phyloP scores from a whole-genome alignment of 225 moss, liverwort and hornwort genomes.

The Takakia lepidozioides region DNA sequence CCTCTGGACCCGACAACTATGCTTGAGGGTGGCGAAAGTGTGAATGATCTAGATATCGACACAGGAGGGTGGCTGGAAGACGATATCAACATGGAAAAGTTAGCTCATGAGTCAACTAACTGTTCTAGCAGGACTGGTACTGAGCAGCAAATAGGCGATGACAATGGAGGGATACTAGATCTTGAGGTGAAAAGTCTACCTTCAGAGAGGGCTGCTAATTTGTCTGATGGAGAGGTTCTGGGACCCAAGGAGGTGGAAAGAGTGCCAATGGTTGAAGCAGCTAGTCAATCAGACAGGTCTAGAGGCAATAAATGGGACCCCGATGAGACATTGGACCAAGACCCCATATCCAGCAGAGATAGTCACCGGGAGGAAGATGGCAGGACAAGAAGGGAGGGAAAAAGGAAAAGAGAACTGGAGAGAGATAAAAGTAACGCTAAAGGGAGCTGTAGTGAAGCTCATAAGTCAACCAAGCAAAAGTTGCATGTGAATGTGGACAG shows the following conservation, averaged over 20 bases:
- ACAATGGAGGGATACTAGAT: neutral
- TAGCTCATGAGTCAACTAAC: too few species aligned
- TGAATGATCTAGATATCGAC: neutral
- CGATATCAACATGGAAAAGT: neutral
- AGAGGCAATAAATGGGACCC: neutral
- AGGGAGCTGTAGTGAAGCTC: neutral
- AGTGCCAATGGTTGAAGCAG: neutral
- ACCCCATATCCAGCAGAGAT: neutral
- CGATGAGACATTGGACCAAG: conserved; percentile 3
- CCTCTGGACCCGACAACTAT: too few species aligned
- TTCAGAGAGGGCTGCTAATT: neutral
- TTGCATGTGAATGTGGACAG: neutral
- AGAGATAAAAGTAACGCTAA: neutral
- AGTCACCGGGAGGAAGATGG: neutral
- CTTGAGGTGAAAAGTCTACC: neutral
- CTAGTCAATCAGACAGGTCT: neutral
- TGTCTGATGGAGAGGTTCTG: neutral
- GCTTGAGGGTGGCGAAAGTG: neutral
- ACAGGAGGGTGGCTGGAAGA: conserved; percentile 7
- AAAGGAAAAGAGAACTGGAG: neutral
- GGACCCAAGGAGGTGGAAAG: neutral
- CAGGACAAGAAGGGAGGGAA: neutral
- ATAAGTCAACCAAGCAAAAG: neutral
- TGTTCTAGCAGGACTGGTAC: too few species aligned
- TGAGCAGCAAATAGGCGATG: too few species aligned